Evolutionary conservation across 352 stramenopile species (phyloP), one percentile per base, ranked within the genome.

Genomic region (Globisporangium polare): DNA sequence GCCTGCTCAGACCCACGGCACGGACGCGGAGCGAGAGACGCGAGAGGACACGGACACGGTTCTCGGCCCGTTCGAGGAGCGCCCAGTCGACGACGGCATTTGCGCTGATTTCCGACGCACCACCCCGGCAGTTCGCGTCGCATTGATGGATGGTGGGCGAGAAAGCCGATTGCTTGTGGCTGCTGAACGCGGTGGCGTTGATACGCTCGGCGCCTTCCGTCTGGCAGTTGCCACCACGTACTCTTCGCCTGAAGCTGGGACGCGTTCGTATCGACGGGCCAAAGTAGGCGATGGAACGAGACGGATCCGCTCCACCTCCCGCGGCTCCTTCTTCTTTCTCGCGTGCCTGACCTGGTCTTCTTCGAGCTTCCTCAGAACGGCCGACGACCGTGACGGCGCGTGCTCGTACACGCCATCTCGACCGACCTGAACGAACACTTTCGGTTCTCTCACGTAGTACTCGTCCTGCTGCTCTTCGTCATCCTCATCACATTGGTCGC

Each of bases 361-460:
- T 24, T 71, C 64, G 5, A 83, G 53, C 31, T 80, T 84, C 35
- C 73, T 62, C 15, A 73, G 29, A 26, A 83, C 63, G 1, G 70
- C 74, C 1, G 74, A 82, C 24, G 68, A 67, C 47, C 67, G 56
- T 1, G 53, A 35, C 1, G 66, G 64, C 8, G 57, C 29, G 54
- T 73, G 71, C 33, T 80, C 71, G 64, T 72, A 80, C n/a, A 75
- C 66, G 31, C 69, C 71, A 18, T 80, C 63, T 8, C 62, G 62
- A 0, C 69, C 66, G 39, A 82, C 69, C 13, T 86, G 73, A 26
- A 86, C 75, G 46, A 85, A 81, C 22, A 85, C 66, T 29, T 75
- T 75, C 7, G 77, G 75, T 17, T 73, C 55, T 24, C 54, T 68
- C 12, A 88, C 64, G 3, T 69, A 51, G 10, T 71, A 66, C 18